Evolutionary conservation across 805 yeast genomes (phyloP).

Genomic region (Barnettozyma wickerhamii): DNA sequence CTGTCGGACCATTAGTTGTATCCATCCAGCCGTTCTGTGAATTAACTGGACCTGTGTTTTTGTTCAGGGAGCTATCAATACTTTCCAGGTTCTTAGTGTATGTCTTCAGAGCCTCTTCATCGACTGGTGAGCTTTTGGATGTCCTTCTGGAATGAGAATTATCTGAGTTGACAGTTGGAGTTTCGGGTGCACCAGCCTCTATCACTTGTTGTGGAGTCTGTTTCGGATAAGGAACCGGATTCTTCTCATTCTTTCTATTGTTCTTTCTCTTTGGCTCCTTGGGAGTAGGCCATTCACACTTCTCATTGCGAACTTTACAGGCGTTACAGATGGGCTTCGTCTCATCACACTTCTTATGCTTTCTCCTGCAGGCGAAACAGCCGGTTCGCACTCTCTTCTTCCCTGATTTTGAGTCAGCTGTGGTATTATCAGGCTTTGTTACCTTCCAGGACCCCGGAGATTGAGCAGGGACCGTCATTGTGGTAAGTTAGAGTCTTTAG

Average conservation of each 20-base stretch:
- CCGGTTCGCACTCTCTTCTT: slow-evolving; percentile 44
- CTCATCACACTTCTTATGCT: slow-evolving; percentile 64
- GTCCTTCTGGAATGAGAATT: too few relatives aligned
- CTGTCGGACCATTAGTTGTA: background rate
- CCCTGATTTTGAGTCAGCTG: background rate
- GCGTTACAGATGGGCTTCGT: slow-evolving; percentile 37
- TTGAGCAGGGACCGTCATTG: too few relatives aligned
- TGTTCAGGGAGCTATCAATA: slow-evolving; percentile 4
- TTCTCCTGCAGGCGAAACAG: slow-evolving; percentile 57
- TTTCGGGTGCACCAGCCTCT: background rate
- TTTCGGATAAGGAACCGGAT: too few relatives aligned
- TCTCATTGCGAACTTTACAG: slow-evolving; percentile 33
- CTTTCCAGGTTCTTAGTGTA: slow-evolving; percentile 3
- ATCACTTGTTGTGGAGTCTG: too few relatives aligned
- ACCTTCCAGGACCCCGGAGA: too few relatives aligned
- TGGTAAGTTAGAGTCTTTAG: too few relatives aligned
- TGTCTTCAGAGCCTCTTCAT: background rate
- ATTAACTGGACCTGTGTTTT: background rate
- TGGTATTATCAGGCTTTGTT: too few relatives aligned
- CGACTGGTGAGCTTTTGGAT: background rate
- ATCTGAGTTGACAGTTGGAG: too few relatives aligned
- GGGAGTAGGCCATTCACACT: slow-evolving; percentile 19
- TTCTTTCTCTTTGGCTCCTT: slow-evolving; percentile 1
- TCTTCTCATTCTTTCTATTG: background rate
- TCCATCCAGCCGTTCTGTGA: background rate